Percentiles rank a stretch among this genome's conserved stretches.
Conservation (phyloP, 305 asterid genomes). For the Ilex paraguariensis region DNA sequence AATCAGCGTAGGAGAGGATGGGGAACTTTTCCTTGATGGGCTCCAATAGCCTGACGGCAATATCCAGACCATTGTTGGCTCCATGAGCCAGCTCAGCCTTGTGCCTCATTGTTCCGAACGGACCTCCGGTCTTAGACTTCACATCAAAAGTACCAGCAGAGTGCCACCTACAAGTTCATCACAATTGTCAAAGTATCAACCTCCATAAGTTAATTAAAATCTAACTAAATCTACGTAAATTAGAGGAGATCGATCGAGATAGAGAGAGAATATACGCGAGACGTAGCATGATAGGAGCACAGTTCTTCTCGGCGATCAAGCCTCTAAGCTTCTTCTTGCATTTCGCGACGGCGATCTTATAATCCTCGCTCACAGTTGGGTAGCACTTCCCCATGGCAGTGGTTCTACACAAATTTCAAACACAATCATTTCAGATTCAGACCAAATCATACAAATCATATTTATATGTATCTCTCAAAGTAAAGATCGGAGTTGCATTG, state of each 20-base stretch:
- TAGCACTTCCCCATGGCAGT: constrained; percentile 69
- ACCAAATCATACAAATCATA: neutral
- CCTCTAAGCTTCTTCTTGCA: constrained; percentile 81
- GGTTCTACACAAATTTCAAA: constrained; percentile 18
- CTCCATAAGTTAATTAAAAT: too few species aligned
- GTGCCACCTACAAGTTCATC: constrained; percentile 59
- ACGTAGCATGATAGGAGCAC: constrained; percentile 93
- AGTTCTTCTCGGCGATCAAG: constrained; percentile 81
- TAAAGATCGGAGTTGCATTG: too few species aligned
- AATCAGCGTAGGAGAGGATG: constrained; percentile 66
- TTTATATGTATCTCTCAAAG: too few species aligned
- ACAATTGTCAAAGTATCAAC: too few species aligned
- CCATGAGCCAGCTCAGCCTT: constrained; percentile 58
- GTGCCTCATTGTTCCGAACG: constrained; percentile 88
- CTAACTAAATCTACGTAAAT: too few species aligned
- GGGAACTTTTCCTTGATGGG: constrained; percentile 83
- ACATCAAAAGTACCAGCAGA: constrained; percentile 92
- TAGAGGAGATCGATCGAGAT: too few species aligned
- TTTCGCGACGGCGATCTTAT: constrained; percentile 70
- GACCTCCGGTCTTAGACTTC: constrained; percentile 76
- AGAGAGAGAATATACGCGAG: constrained; percentile 43
- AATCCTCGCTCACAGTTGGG: constrained; percentile 83
- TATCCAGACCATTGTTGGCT: constrained; percentile 81
- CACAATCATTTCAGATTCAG: constrained; percentile 1
- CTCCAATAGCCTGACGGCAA: constrained; percentile 69